A percentile compares a stretch with the other conserved stretches of the same genome.
phyloP scores from a whole-genome alignment of 2,329 filamentous ascomycete genomes.

The Phoma sp. region DNA sequence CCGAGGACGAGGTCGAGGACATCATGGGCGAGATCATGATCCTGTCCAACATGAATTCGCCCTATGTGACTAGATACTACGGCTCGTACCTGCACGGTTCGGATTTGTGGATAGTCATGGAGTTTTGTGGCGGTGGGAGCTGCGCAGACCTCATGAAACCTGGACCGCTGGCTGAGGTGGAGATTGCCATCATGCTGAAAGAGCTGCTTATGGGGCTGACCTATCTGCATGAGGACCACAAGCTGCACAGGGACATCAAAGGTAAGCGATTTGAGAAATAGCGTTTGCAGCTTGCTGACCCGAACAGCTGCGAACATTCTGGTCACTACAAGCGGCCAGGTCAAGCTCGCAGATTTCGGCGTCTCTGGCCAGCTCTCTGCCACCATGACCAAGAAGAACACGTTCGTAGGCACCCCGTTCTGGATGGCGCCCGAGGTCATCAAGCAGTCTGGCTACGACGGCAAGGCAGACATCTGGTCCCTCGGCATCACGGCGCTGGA shows the following conservation, averaged over 20 bases:
- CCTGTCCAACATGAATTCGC: conserved; percentile 91
- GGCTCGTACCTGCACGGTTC: conserved; percentile 96
- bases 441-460: conserved; percentile 96
- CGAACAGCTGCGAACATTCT: conserved; percentile 85
- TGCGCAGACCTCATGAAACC: conserved; percentile 96
- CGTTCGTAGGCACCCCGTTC: conserved; percentile 96
- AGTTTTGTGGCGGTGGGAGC: conserved; percentile 96
- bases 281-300: conserved; percentile 4
- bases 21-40: conserved; percentile 99
- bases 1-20: conserved; percentile 98
- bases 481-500: conserved; percentile 93
- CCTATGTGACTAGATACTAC: conserved; percentile 97
- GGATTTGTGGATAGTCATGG: conserved; percentile 99
- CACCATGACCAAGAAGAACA: conserved; percentile 99
- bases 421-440: conserved; percentile 99
- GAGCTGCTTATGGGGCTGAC: conserved; percentile 89
- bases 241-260: conserved; percentile 95
- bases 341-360: conserved; percentile 96
- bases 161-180: conserved; percentile 87
- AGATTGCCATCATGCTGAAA: conserved; percentile 92
- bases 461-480: conserved; percentile 98
- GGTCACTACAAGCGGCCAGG: conserved; percentile 86
- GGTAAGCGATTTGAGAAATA: conserved; percentile 56
- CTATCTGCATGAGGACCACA: conserved; percentile 93
- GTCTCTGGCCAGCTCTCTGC: conserved; percentile 95